Conservation (phyloP, 768 basidiomycete genomes). For the Auricularia sp. region DNA sequence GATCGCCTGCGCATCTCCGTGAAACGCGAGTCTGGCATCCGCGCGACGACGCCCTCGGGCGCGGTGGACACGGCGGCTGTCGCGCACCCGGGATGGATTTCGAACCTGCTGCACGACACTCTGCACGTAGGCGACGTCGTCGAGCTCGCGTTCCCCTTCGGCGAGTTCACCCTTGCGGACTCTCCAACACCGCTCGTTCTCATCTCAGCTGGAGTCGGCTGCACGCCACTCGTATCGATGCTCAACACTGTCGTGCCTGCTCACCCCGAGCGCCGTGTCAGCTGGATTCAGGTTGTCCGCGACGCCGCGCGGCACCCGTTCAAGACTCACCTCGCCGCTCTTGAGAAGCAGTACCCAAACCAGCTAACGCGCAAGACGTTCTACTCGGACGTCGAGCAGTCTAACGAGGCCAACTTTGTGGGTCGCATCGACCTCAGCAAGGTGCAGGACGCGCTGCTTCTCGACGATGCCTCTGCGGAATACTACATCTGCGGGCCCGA, state of each 20-base stretch:
- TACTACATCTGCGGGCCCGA: background rate
- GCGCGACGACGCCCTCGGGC: too few species aligned
- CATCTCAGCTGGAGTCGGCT: background rate
- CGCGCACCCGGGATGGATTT: background rate
- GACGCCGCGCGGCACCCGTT: background rate
- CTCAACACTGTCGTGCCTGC: background rate
- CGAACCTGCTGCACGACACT: background rate
- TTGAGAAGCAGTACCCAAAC: background rate
- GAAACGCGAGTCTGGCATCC: background rate
- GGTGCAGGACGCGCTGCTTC: background rate
- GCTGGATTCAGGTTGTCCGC: background rate
- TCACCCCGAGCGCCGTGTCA: background rate
- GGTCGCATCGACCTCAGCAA: background rate
- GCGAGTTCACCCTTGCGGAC: background rate
- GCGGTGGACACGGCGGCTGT: too few species aligned
- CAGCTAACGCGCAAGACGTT: background rate
- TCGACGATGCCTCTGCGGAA: background rate
- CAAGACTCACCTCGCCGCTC: background rate
- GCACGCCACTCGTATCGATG: background rate
- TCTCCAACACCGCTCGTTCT: background rate
- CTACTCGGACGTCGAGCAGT: background rate
- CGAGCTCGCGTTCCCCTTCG: background rate
- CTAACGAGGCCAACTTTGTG: background rate
- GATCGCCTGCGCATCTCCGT: background rate
- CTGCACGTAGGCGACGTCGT: background rate